Evolutionary conservation across 2,329 filamentous ascomycete species (phyloP).

Genomic region (Didymella pomorum): DNA sequence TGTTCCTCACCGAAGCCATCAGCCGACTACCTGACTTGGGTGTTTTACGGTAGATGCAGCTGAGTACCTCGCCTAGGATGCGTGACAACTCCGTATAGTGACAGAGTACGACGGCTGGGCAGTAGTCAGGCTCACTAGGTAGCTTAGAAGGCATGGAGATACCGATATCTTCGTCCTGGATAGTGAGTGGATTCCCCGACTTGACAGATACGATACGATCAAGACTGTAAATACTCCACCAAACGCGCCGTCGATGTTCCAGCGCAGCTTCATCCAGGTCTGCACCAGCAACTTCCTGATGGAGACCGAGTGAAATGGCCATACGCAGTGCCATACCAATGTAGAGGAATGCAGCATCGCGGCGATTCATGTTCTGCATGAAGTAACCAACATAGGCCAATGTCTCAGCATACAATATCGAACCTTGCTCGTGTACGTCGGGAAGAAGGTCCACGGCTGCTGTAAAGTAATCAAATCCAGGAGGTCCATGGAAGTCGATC

Average conservation of each 20-base stretch:
- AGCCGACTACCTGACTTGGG: constrained; percentile 11
- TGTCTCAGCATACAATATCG: constrained; percentile 9
- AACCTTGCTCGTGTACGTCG: constrained; percentile 10
- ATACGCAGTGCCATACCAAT: constrained; percentile 13
- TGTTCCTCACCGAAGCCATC: constrained; percentile 11
- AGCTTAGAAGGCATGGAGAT: constrained; percentile 10
- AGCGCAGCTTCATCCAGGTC: constrained; percentile 4
- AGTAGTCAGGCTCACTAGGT: constrained; percentile 12
- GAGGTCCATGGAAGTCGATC: constrained; percentile 12
- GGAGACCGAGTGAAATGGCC: constrained; percentile 11
- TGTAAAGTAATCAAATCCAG: constrained; percentile 14
- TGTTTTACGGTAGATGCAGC: constrained; percentile 8
- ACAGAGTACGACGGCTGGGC: constrained; percentile 12
- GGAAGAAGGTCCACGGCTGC: constrained; percentile 12
- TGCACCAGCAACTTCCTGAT: constrained; percentile 2
- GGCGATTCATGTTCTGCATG: constrained; percentile 16
- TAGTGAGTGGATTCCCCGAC: constrained; percentile 12
- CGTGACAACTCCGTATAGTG: constrained; percentile 12
- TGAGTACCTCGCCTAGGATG: constrained; percentile 13
- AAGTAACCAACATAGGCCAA: constrained; percentile 15
- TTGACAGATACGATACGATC: constrained; percentile 14
- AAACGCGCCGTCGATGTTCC: constrained; percentile 10
- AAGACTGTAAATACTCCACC: constrained; percentile 15
- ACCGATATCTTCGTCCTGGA: constrained; percentile 16
- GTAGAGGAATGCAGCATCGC: constrained; percentile 12